A percentile compares a stretch with the other conserved stretches of the same genome.
These are phyloP conservation scores for Lepiota subincarnata DNA, from an alignment of 768 basidiomycete species.

Conservation along the genomic window DNA sequence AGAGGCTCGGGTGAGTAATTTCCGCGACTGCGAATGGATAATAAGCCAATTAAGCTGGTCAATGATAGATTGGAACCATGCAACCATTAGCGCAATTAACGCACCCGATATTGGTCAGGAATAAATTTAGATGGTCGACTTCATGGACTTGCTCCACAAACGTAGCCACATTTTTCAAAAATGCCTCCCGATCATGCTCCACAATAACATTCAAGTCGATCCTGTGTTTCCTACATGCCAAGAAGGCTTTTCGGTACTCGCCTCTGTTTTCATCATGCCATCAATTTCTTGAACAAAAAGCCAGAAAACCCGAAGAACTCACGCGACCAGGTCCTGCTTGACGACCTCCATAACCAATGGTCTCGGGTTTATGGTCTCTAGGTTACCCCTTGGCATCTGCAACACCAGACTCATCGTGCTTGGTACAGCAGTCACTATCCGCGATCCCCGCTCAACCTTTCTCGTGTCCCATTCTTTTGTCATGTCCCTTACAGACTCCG, in stretches of 20 bases:
- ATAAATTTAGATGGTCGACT: conserved; percentile 89
- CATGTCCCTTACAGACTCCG: conserved; percentile 20
- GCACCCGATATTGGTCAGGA: conserved; percentile 82
- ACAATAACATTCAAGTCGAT: conserved; percentile 89
- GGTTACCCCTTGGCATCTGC: conserved; percentile 96
- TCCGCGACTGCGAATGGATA: conserved; percentile 45
- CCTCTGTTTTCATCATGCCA: conserved; percentile 38
- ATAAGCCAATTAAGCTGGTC: neutral
- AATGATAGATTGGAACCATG: neutral
- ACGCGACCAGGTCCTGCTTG: conserved; percentile 70
- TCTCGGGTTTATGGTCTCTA: conserved; percentile 93
- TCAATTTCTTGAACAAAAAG: neutral
- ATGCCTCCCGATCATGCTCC: conserved; percentile 67
- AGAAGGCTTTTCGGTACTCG: conserved; percentile 81
- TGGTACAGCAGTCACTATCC: conserved; percentile 85
- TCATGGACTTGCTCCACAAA: conserved; percentile 87
- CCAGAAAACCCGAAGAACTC: conserved; percentile 23
- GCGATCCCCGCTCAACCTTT: conserved; percentile 83
- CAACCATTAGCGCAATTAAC: conserved; percentile 32
- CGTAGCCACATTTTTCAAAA: conserved; percentile 53
- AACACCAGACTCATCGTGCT: conserved; percentile 86
- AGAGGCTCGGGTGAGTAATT: conserved; percentile 54
- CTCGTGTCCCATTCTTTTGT: conserved; percentile 58
- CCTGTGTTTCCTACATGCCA: conserved; percentile 89
- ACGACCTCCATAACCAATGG: conserved; percentile 88